phyloP scores from a whole-genome alignment of 192 early-diverging fungal species.

The Podila epigama region DNA sequence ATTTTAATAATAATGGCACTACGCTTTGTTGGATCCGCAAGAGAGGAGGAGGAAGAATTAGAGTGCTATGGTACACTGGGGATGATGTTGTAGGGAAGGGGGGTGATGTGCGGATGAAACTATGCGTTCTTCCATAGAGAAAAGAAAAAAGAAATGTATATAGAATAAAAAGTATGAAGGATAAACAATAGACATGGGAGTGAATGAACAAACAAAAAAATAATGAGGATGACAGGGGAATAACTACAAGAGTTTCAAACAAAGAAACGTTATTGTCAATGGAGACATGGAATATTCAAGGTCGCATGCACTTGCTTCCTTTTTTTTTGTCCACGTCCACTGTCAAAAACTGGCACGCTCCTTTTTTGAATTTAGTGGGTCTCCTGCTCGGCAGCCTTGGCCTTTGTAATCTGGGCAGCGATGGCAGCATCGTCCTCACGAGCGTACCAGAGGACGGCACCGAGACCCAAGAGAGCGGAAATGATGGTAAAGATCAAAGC shows the following conservation, averaged over 20 bases:
- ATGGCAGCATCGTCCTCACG: slow-evolving; percentile 43
- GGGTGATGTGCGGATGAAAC: not conserved
- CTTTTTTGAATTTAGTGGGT: slow-evolving; percentile 12
- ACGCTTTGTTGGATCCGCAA: too few species aligned
- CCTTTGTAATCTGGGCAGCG: slow-evolving; percentile 29
- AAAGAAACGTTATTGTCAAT: not conserved
- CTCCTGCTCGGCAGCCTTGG: slow-evolving; percentile 30
- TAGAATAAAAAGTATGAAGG: too few species aligned
- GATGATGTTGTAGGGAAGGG: slow-evolving; percentile 2
- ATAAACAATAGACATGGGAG: too few species aligned
- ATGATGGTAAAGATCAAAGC: slow-evolving; percentile 76
- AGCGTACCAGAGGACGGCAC: slow-evolving; percentile 80
- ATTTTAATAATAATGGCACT: too few species aligned
- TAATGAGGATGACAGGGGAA: too few species aligned
- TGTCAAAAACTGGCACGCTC: not conserved
- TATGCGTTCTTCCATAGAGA: not conserved
- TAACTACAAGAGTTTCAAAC: not conserved
- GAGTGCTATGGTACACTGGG: slow-evolving; percentile 39
- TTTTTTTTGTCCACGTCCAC: not conserved
- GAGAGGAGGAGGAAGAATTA: not conserved
- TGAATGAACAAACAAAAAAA: too few species aligned
- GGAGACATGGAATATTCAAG: slow-evolving; percentile 1
- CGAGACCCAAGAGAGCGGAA: slow-evolving; percentile 76
- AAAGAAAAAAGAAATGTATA: not conserved
- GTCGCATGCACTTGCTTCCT: slow-evolving; percentile 43